Evolutionary conservation across 345 rosid genomes (phyloP).

Genomic region (Psidium friedrichsthalianum): DNA sequence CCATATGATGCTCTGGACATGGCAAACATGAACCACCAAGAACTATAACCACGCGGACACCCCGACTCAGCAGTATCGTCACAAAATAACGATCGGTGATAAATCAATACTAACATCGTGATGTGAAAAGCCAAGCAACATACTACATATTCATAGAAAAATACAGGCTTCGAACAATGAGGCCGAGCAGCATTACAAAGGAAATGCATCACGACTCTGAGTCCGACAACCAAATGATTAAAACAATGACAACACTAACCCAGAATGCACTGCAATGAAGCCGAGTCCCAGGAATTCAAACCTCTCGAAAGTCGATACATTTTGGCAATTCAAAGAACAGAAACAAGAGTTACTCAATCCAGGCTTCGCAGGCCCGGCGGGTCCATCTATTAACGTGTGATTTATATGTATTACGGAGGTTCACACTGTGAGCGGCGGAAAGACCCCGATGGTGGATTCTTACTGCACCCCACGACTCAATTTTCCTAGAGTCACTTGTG

Average conservation of each 20-base stretch:
- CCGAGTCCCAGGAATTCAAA: background rate
- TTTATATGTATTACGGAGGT: too few relatives aligned
- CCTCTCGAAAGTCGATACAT: background rate
- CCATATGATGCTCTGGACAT: background rate
- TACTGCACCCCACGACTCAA: too few relatives aligned
- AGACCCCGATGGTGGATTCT: conserved; percentile 20
- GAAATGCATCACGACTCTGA: background rate
- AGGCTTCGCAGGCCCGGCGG: conserved; percentile 66
- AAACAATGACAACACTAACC: background rate
- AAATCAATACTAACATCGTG: background rate
- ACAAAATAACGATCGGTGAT: background rate
- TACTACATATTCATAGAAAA: too few relatives aligned
- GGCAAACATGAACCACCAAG: background rate
- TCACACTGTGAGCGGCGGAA: conserved; percentile 18
- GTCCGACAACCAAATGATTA: background rate
- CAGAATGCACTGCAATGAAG: too few relatives aligned
- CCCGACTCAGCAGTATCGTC: background rate
- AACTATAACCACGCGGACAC: background rate
- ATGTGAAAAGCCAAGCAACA: background rate
- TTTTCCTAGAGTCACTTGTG: background rate
- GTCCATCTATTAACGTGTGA: conserved; percentile 6
- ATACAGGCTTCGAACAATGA: background rate
- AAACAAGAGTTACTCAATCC: conserved; percentile 21
- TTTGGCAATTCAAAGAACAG: background rate
- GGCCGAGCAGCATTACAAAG: background rate